phyloP scores from a whole-genome alignment of 805 yeast genomes.

The Barnettozyma vustinii region DNA sequence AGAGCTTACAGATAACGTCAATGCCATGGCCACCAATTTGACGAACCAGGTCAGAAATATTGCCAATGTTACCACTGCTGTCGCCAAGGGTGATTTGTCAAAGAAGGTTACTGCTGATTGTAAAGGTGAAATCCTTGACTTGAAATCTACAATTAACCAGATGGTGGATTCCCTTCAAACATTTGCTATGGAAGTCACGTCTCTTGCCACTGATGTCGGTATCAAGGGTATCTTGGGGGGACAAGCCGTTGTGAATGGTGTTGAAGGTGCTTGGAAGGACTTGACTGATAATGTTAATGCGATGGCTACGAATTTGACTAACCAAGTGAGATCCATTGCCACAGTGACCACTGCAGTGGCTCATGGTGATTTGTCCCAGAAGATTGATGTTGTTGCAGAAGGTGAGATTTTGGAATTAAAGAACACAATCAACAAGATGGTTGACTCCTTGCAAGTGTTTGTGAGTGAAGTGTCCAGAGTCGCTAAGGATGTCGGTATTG shows the following conservation, averaged over 20 bases:
- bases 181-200: slow-evolving; percentile 82
- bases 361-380: slow-evolving; percentile 86
- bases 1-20: slow-evolving; percentile 82
- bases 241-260: slow-evolving; percentile 86
- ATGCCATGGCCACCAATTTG: slow-evolving; percentile 84
- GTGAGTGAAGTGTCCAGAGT: slow-evolving; percentile 87
- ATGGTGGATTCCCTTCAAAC: slow-evolving; percentile 91
- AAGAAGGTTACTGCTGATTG: slow-evolving; percentile 87
- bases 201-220: slow-evolving; percentile 91
- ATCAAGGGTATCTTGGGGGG: slow-evolving; percentile 90
- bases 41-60: slow-evolving; percentile 86
- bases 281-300: slow-evolving; percentile 88
- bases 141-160: slow-evolving; percentile 81
- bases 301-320: slow-evolving; percentile 86
- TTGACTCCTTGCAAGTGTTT: slow-evolving; percentile 81
- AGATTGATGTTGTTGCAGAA: slow-evolving; percentile 84
- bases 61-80: slow-evolving; percentile 82
- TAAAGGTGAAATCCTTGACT: slow-evolving; percentile 82
- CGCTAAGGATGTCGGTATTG: slow-evolving; percentile 89
- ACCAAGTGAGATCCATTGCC: slow-evolving; percentile 90
- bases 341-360: slow-evolving; percentile 93
- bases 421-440: slow-evolving; percentile 87
- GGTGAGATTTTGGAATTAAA: slow-evolving; percentile 86
- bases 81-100: slow-evolving; percentile 82
- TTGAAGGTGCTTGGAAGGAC: slow-evolving; percentile 89